phyloP scores from a whole-genome alignment of 2,329 filamentous ascomycete species.

The Neocatenulostroma microsporum region DNA sequence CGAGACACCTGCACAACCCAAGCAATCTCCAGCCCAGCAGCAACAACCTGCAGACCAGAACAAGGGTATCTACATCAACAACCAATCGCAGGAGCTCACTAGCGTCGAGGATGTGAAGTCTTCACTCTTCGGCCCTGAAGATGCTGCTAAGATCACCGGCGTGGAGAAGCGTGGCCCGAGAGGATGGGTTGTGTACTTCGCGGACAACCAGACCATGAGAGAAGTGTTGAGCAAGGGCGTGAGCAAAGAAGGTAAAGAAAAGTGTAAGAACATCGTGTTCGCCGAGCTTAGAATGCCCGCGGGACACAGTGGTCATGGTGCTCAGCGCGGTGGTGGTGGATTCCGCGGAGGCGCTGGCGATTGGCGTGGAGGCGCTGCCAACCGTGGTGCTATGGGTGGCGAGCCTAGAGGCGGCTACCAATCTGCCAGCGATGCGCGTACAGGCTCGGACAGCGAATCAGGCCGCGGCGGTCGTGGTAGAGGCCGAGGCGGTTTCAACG shows the following conservation, averaged over 20 bases:
- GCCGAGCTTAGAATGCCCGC: conserved; percentile 50
- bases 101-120: conserved; percentile 75
- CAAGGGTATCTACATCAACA: conserved; percentile 79
- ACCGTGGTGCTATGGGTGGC: conserved; percentile 51
- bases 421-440: conserved; percentile 27
- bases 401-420: conserved; percentile 27
- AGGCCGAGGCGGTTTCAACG: conserved; percentile 49
- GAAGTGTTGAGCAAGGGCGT: conserved; percentile 67
- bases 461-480: conserved; percentile 54
- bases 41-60: conserved; percentile 37
- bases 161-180: conserved; percentile 61
- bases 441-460: conserved; percentile 59
- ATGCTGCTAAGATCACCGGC: conserved; percentile 67
- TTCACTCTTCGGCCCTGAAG: conserved; percentile 68
- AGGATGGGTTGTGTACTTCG: conserved; percentile 79
- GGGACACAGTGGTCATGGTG: conserved; percentile 39
- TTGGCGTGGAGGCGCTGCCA: conserved; percentile 52
- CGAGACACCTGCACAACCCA: conserved; percentile 47
- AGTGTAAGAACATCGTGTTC: conserved; percentile 48
- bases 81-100: conserved; percentile 47
- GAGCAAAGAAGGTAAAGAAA: conserved; percentile 54
- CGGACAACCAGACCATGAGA: conserved; percentile 69
- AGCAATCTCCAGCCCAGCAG: conserved; percentile 14
- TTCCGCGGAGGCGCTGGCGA: too few relatives aligned
- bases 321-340: conserved; percentile 40